Conservation (phyloP, 768 basidiomycete genomes). For the Termitomyces eurrhizus region DNA sequence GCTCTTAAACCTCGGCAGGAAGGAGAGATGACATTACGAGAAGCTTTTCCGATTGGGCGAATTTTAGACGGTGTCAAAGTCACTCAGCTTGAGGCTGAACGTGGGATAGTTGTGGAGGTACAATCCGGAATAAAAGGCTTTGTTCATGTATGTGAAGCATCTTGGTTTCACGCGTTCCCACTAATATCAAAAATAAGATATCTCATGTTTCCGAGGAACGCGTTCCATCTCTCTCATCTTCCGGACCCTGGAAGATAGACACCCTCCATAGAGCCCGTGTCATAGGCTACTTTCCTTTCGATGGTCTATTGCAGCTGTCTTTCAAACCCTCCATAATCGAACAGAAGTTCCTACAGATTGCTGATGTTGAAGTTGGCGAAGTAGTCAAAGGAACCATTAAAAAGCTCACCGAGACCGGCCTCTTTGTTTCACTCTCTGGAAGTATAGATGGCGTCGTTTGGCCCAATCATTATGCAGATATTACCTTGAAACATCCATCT, state of each 20-base stretch:
- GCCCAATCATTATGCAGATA: constrained; percentile 95
- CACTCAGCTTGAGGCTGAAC: constrained; percentile 69
- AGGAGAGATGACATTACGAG: constrained; percentile 34
- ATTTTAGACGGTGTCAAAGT: constrained; percentile 73
- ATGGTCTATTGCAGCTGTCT: constrained; percentile 87
- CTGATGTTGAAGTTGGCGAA: constrained; percentile 83
- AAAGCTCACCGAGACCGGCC: constrained; percentile 69
- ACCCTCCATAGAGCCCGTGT: constrained; percentile 84
- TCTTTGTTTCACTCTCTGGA: constrained; percentile 85
- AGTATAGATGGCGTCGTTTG: constrained; percentile 91
- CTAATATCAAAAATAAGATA: constrained; percentile 51
- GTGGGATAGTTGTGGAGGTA: constrained; percentile 73
- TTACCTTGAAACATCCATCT: constrained; percentile 88
- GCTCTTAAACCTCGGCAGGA: constrained; percentile 40
- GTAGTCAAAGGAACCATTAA: constrained; percentile 86
- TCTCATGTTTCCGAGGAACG: constrained; percentile 93
- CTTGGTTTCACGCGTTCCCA: constrained; percentile 5
- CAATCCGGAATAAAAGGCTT: constrained; percentile 69
- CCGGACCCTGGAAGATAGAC: constrained; percentile 77
- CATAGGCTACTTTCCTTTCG: constrained; percentile 78
- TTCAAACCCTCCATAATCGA: constrained; percentile 78
- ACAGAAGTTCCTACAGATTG: constrained; percentile 80
- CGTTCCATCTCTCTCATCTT: constrained; percentile 70
- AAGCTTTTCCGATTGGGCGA: constrained; percentile 71
- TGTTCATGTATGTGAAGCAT: constrained; percentile 64